Evolutionary conservation across 768 basidiomycete genomes (phyloP).

Genomic region (Boletus rufocinnamomeus): DNA sequence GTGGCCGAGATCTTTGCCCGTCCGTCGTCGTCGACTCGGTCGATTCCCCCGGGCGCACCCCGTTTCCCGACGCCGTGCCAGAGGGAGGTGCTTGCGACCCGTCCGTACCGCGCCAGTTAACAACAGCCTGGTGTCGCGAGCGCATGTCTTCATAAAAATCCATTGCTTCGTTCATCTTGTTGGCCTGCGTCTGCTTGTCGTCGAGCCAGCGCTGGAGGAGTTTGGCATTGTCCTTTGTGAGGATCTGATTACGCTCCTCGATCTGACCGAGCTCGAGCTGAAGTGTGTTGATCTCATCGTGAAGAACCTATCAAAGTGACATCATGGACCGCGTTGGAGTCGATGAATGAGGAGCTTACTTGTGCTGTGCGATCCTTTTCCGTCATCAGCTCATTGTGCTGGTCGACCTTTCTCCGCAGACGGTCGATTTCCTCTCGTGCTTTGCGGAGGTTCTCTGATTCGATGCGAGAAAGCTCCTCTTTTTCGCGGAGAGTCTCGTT

Average conservation of each 20-base stretch:
- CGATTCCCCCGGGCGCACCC: constrained; percentile 43
- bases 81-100: constrained; percentile 39
- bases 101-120: constrained; percentile 55
- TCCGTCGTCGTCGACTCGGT: constrained; percentile 50
- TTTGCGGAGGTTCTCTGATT: constrained; percentile 79
- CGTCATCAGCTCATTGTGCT: constrained; percentile 81
- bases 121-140: constrained; percentile 63
- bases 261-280: constrained; percentile 90
- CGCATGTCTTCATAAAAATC: constrained; percentile 88
- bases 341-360: constrained; percentile 42
- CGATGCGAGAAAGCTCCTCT: constrained; percentile 81
- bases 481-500: constrained; percentile 94
- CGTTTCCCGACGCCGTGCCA: constrained; percentile 44
- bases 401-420: constrained; percentile 74
- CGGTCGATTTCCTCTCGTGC: constrained; percentile 71
- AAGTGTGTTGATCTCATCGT: constrained; percentile 92
- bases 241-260: constrained; percentile 81
- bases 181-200: constrained; percentile 88
- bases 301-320: constrained; percentile 63
- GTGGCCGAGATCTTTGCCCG: constrained; percentile 71
- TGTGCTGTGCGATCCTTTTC: constrained; percentile 90
- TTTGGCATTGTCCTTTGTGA: constrained; percentile 92
- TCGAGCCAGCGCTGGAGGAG: constrained; percentile 97
- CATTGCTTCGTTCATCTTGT: constrained; percentile 94
- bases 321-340: constrained; percentile 2